Evolutionary conservation across 108 stramenopile species (phyloP).

Genomic region (Pseudonitzschia multiseries): DNA sequence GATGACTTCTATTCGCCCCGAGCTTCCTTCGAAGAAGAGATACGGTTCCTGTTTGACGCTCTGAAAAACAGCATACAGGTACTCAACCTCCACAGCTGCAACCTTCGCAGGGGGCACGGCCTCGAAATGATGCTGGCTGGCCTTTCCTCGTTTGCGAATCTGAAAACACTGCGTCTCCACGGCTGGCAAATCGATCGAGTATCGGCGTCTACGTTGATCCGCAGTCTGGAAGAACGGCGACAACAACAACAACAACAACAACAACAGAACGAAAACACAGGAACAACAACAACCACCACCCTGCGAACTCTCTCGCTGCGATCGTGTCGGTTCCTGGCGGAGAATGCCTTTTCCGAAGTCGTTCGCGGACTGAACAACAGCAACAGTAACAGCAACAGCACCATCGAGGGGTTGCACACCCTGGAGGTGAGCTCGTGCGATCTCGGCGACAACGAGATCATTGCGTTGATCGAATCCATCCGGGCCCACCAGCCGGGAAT

Average conservation of each 20-base stretch:
- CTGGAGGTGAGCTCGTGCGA: slow-evolving; percentile 28
- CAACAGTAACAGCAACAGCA: too few relatives aligned
- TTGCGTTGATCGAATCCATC: slow-evolving; percentile 9
- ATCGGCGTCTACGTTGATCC: slow-evolving; percentile 4
- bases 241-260: too few relatives aligned
- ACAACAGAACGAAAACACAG: not conserved
- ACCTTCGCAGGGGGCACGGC: slow-evolving; percentile 23
- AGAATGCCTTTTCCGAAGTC: slow-evolving; percentile 4
- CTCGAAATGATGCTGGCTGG: slow-evolving; percentile 25
- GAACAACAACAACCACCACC: not conserved
- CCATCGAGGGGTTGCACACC: slow-evolving; percentile 10
- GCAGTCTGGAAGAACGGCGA: not conserved
- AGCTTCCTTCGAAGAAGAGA: slow-evolving; percentile 13
- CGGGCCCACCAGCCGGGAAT: slow-evolving; percentile 8
- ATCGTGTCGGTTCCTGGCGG: slow-evolving; percentile 29
- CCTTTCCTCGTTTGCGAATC: slow-evolving; percentile 7
- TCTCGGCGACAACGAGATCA: slow-evolving; percentile 22
- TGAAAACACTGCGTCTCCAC: slow-evolving; percentile 21
- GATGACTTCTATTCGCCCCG: slow-evolving; percentile 21
- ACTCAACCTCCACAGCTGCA: slow-evolving; percentile 24
- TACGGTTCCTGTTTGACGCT: slow-evolving; percentile 14
- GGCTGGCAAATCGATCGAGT: slow-evolving; percentile 39
- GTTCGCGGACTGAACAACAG: slow-evolving; percentile 2
- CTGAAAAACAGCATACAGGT: not conserved
- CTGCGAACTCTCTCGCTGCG: slow-evolving; percentile 15